Percentiles rank a stretch among this genome's conserved stretches.
phyloP scores from a whole-genome alignment of 495 filamentous ascomycete species.

The Chlorociboria aeruginascens region DNA sequence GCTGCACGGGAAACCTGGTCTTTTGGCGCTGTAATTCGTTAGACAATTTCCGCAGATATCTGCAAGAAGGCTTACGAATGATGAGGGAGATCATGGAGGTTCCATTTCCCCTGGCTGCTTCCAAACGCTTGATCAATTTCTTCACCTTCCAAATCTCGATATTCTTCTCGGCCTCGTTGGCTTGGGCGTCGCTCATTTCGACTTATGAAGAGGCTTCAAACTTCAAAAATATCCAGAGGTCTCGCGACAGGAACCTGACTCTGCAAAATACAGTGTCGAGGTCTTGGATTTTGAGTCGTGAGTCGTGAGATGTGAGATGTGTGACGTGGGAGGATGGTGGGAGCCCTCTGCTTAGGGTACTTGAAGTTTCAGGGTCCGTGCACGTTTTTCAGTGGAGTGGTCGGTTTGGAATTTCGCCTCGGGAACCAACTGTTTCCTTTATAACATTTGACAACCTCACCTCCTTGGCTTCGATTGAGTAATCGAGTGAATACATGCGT shows the following conservation, averaged over 20 bases:
- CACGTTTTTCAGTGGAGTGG: background rate
- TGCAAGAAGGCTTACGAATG: slow-evolving; percentile 57
- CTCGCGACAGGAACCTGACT: slow-evolving; percentile 12
- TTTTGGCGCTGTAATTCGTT: slow-evolving; percentile 62
- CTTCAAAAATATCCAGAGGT: slow-evolving; percentile 1
- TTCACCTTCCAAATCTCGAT: slow-evolving; percentile 83
- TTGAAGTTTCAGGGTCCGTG: background rate
- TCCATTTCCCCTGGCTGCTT: slow-evolving; percentile 86
- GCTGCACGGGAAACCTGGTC: slow-evolving; percentile 92
- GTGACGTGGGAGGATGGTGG: background rate
- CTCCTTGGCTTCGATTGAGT: too few species aligned
- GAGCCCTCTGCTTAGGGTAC: background rate
- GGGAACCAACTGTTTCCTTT: too few species aligned
- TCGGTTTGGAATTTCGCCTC: too few species aligned
- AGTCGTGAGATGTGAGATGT: slow-evolving; percentile 3
- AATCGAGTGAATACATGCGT: too few species aligned
- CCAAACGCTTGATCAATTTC: slow-evolving; percentile 93
- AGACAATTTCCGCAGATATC: background rate
- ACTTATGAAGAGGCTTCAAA: slow-evolving; percentile 18
- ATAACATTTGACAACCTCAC: too few species aligned
- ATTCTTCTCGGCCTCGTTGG: slow-evolving; percentile 95
- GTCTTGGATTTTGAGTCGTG: slow-evolving; percentile 4
- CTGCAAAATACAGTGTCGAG: slow-evolving; percentile 16
- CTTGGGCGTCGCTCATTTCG: slow-evolving; percentile 83
- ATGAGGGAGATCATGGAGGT: slow-evolving; percentile 98